Base-by-base conservation (phyloP, 2,329 filamentous ascomycete genomes). In the Graphiopsis chlorocephala region DNA sequence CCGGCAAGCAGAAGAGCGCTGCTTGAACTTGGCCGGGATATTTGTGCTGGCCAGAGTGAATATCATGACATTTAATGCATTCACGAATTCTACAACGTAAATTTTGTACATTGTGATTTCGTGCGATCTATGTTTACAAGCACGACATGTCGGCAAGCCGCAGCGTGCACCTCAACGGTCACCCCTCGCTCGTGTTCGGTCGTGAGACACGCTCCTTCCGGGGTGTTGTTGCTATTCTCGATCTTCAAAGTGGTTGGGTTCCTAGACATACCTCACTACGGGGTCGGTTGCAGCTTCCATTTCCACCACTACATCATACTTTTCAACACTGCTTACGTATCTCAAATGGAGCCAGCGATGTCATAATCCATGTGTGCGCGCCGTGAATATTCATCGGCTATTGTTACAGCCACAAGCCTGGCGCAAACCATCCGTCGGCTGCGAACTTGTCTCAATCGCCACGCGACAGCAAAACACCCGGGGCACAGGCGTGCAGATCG, bases 401-500 rank as follows among this genome's bases (percentile, higher is more conserved):
- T 17, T 31, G 50, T 53, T 29, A 28, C 50, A 53, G 50, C 50
- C 25, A 53, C 25, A 28, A 52, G 26, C 23, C 38, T 52, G 25
- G 48, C 48, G 48, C 48, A 53, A 53, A 53, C 50, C 17, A n/a
- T 53, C 50, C 26, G 50, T 20, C 28, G 17, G 50, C 57, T 61
- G 59, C 47, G 59, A 61, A 52, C 59, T 10, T 59, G 56, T 59
- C 57, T 38, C 59, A 31, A 61, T 26, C 38, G 59, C 59, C 59
- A 61, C 31, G 59, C 47, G 59, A 47, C 25, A 28, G 57, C 35
- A 26, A 29, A 33, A 56, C 26, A 55, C n/a, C 53, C 53, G 25
- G 42, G 29, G 31, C 53, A 47, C 47, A 61, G 59, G 42, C 45
- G 31, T 61, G 59, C 47, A 61, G 59, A 61, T 61, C 59, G 59